phyloP scores from a whole-genome alignment of 225 moss, liverwort and hornwort genomes.

The Bryoerythrophyllum caledonicum region DNA sequence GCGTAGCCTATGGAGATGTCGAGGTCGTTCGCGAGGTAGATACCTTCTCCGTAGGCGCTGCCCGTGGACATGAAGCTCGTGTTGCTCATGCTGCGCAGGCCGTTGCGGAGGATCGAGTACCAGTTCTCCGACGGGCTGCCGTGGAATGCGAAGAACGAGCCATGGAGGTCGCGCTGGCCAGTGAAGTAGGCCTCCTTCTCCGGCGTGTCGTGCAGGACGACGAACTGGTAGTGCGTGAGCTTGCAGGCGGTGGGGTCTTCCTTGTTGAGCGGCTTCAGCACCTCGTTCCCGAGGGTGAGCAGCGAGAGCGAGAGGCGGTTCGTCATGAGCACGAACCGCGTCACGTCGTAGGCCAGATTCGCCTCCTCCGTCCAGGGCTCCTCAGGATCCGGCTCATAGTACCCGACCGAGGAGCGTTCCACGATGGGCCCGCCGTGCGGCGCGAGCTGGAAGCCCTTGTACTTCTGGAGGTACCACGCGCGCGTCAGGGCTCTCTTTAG shows the following conservation, averaged over 20 bases:
- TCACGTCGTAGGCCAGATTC: constrained; percentile 56
- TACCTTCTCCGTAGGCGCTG: constrained; percentile 62
- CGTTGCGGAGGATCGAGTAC: constrained; percentile 82
- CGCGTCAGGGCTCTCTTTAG: constrained; percentile 37
- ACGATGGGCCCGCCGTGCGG: constrained; percentile 11
- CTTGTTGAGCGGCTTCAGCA: constrained; percentile 20
- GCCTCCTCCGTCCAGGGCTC: constrained; percentile 27
- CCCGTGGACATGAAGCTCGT: constrained; percentile 66
- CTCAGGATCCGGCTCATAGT: background rate
- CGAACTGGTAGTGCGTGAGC: constrained; percentile 45
- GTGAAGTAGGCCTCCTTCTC: constrained; percentile 66
- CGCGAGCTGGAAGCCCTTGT: background rate
- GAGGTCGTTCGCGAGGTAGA: constrained; percentile 53
- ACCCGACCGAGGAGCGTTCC: too few species aligned
- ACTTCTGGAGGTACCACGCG: constrained; percentile 17
- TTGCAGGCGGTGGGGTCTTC: background rate
- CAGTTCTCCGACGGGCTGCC: constrained; percentile 65
- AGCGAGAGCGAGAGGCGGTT: constrained; percentile 60
- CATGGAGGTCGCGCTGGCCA: constrained; percentile 26
- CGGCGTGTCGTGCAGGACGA: constrained; percentile 70
- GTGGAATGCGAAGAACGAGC: constrained; percentile 76
- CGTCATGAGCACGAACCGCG: constrained; percentile 75
- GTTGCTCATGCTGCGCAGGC: constrained; percentile 75
- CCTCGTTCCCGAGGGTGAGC: constrained; percentile 17
- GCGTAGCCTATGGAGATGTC: constrained; percentile 31